Conservation (phyloP, 2,329 filamentous ascomycete genomes). For the Passalora sequoiae region DNA sequence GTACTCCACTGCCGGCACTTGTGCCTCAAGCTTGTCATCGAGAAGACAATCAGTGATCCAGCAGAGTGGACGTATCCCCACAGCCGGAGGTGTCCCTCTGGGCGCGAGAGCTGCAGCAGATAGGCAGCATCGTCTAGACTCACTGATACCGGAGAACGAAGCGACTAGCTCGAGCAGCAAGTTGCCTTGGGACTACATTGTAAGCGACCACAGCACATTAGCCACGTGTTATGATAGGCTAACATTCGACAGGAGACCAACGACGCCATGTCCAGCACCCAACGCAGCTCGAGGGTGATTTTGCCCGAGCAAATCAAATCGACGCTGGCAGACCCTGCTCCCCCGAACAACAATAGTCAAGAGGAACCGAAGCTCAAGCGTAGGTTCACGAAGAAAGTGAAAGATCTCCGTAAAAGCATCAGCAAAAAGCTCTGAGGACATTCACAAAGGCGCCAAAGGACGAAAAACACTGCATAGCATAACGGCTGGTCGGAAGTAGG, state of each 20-base stretch:
- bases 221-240: too few relatives aligned
- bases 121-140: conserved; percentile 2
- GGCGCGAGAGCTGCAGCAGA: conserved; percentile 5
- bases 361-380: not conserved
- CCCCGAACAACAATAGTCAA: not conserved
- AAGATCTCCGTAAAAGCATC: conserved; percentile 1
- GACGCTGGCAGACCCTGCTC: not conserved
- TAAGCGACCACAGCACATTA: too few relatives aligned
- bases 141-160: conserved; percentile 1
- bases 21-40: conserved; percentile 6
- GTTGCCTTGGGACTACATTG: too few relatives aligned
- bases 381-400: conserved; percentile 1
- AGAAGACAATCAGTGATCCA: conserved; percentile 2
- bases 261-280: not conserved
- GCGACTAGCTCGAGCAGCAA: conserved; percentile 2
- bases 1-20: conserved; percentile 6
- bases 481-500: not conserved
- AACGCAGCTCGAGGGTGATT: not conserved
- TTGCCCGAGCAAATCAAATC: not conserved
- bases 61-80: conserved; percentile 2
- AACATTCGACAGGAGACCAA: not conserved
- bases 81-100: conserved; percentile 6
- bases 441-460: conserved; percentile 1
- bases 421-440: too few relatives aligned
- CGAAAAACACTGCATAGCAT: not conserved